Conservation (phyloP, 208 protist genomes). For the Strigomonas culicis region DNA sequence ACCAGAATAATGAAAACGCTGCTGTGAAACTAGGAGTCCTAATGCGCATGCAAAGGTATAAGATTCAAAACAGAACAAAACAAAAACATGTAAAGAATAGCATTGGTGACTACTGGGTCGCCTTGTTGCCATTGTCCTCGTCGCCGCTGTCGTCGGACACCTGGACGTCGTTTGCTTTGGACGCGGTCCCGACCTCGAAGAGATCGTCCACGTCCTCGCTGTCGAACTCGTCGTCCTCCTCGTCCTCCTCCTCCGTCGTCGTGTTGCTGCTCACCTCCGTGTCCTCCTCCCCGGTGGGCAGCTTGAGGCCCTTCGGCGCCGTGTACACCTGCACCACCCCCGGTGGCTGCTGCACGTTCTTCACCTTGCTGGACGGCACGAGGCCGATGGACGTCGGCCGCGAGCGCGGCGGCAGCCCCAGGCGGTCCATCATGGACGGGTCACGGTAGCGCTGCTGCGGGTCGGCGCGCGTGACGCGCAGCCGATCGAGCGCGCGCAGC, state of each 20-base stretch:
- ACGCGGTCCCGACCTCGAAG: constrained; percentile 21
- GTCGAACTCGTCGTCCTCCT: constrained; percentile 44
- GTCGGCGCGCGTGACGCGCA: constrained; percentile 37
- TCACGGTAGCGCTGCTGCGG: constrained; percentile 11
- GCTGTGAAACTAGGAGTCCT: too few species aligned
- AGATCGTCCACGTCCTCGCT: constrained; percentile 49
- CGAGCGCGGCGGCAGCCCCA: constrained; percentile 1
- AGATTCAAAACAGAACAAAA: not conserved
- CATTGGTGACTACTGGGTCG: not conserved
- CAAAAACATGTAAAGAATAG: not conserved
- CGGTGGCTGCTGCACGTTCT: constrained; percentile 1
- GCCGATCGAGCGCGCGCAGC: constrained; percentile 29
- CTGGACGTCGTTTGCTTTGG: not conserved
- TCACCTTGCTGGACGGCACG: constrained; percentile 18
- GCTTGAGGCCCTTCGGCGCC: constrained; percentile 28
- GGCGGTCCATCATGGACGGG: not conserved
- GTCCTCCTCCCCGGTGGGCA: constrained; percentile 15
- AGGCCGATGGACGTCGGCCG: constrained; percentile 20
- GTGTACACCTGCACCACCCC: constrained; percentile 21
- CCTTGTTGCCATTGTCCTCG: not conserved
- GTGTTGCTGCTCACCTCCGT: constrained; percentile 16
- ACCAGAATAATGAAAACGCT: too few species aligned
- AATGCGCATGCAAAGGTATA: too few species aligned
- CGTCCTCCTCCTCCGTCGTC: constrained; percentile 22
- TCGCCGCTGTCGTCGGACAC: constrained; percentile 9